Evolutionary conservation across 805 yeast species (phyloP), one percentile per base, ranked within the genome.

Genomic region (Zygoascus flipseniorum): DNA sequence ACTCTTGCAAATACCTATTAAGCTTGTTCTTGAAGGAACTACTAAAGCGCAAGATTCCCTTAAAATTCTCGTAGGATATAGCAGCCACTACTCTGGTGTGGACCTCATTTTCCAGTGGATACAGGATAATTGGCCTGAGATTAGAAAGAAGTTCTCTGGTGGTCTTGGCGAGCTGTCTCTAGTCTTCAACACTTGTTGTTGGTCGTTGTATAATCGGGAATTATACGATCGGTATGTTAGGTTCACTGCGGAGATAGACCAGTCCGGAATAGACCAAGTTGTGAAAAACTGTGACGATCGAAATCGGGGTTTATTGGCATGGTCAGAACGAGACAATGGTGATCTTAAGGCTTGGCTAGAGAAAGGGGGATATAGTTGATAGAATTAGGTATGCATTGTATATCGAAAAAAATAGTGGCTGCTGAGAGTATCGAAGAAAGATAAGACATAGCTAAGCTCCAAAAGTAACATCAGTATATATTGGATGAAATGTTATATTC

Each of bases 81-180:
- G 85, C 62, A 64, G 78, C 14, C 82, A 81, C 62, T 75, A 71
- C 51, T 95, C 96, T 72, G 82, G 53, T 86, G 73, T 85, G 54
- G 79, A 80, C 59, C 37, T 31, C 11, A 70, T 84, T 59, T 90
- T 90, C 87, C 53, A 63, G 16, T 93, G 96, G 96, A 63, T 68
- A n/a, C 75, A 77, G 61, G 62, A 55, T 11, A 83, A 90, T 69
- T 92, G 95, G 92, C 89, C 81, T 54, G 76, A 73, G 45, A 65
- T 92, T 56, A 71, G 71, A 60, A 76, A 80, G 67, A 73, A 77
- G 63, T 77, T 88, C 65, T 96, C 97, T 50, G 88, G 95, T 14
- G 85, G 88, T 13, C 76, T 85, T 58, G 76, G 88, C 26, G 81
- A 89, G 88, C 75, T 92, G 61, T 85, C 92, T 20, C 75, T 83